phyloP scores from a whole-genome alignment of 306 rosid species.

The Vicia villosa region DNA sequence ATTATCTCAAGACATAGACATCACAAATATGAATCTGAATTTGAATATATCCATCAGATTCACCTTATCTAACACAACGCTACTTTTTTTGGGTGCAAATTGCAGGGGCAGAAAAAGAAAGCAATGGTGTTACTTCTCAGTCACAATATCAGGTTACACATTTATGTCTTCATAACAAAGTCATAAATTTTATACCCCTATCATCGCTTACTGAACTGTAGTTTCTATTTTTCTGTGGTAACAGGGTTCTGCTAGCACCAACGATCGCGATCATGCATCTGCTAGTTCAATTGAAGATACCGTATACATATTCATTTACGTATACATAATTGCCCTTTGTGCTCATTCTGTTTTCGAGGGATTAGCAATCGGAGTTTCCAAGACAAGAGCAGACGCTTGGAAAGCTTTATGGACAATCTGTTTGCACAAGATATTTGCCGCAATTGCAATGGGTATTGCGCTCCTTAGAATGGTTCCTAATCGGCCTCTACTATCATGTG shows the following conservation, averaged over 20 bases:
- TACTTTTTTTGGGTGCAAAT: conserved; percentile 7
- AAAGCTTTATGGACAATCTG: conserved; percentile 82
- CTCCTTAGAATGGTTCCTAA: conserved; percentile 77
- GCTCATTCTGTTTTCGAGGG: conserved; percentile 85
- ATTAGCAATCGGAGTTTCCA: conserved; percentile 73
- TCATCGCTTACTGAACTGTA: conserved; percentile 3
- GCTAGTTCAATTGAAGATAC: conserved; percentile 63
- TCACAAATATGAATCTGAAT: too few species aligned
- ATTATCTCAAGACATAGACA: too few species aligned
- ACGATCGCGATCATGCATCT: conserved; percentile 33
- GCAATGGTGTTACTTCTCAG: conserved; percentile 40
- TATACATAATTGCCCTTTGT: conserved; percentile 59
- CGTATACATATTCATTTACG: conserved; percentile 5
- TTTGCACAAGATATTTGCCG: conserved; percentile 84
- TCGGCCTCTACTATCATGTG: conserved; percentile 57
- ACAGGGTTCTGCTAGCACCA: conserved; percentile 44
- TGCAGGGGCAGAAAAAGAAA: conserved; percentile 40
- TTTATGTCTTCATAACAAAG: neutral
- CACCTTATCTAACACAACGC: conserved; percentile 11
- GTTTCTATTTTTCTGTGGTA: conserved; percentile 9
- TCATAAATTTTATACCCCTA: neutral
- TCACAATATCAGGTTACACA: conserved; percentile 47
- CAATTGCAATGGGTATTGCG: conserved; percentile 88
- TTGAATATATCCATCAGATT: too few species aligned
- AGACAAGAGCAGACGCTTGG: conserved; percentile 75